phyloP scores from a whole-genome alignment of 345 rosid genomes.

The Kandelia obovata region DNA sequence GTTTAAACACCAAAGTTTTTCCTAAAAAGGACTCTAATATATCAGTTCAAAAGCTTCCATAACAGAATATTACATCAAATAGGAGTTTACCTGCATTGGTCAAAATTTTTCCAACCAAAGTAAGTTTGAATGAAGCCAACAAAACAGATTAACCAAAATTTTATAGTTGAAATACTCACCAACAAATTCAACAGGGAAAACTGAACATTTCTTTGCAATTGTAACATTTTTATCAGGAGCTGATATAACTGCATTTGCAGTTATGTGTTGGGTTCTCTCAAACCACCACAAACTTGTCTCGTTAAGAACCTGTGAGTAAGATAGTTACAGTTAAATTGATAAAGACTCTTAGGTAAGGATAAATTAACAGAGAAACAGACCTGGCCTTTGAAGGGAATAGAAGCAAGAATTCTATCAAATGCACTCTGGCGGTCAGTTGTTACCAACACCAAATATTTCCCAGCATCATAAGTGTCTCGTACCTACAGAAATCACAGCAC shows the following conservation, averaged over 20 bases:
- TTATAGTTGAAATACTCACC: conserved; percentile 45
- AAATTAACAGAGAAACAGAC: conserved; percentile 19
- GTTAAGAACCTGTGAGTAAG: conserved; percentile 71
- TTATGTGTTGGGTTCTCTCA: conserved; percentile 59
- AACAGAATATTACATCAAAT: too few relatives aligned
- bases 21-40: too few relatives aligned
- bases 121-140: not conserved
- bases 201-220: conserved; percentile 85
- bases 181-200: conserved; percentile 92
- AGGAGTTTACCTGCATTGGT: too few relatives aligned
- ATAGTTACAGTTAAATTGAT: not conserved
- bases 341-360: not conserved
- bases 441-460: conserved; percentile 80
- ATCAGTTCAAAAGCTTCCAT: too few relatives aligned
- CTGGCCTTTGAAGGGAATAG: conserved; percentile 97
- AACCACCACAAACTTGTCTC: conserved; percentile 99
- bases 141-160: not conserved
- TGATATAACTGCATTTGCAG: conserved; percentile 68
- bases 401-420: conserved; percentile 81
- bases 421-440: conserved; percentile 95
- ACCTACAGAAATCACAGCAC: conserved; percentile 43
- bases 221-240: conserved; percentile 88
- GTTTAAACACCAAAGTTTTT: too few relatives aligned
- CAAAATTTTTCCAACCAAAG: not conserved
- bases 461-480: conserved; percentile 81